Evolutionary conservation across 139 green algal species (phyloP).

Genomic region (Closterium sp.): DNA sequence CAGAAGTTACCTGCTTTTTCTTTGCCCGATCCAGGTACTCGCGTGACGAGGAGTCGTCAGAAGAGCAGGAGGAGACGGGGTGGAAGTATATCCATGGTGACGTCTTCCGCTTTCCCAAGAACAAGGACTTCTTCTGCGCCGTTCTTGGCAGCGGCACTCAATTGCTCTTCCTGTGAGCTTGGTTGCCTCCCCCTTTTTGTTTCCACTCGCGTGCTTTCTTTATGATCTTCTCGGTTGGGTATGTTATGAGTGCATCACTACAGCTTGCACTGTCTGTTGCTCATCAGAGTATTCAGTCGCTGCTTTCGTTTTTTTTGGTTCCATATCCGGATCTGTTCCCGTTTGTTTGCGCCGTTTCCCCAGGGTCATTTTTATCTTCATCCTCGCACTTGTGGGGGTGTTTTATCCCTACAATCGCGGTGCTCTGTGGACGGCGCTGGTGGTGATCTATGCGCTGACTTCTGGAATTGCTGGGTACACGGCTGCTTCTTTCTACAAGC

Average conservation of each 20-base stretch:
- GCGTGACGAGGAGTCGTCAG: slow-evolving; percentile 55
- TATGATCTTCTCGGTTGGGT: too few species aligned
- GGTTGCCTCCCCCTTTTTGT: background rate
- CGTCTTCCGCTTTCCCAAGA: slow-evolving; percentile 64
- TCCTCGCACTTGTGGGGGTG: slow-evolving; percentile 60
- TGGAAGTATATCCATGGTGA: slow-evolving; percentile 70
- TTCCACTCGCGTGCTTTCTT: background rate
- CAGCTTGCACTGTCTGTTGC: background rate
- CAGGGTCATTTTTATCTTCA: slow-evolving; percentile 60
- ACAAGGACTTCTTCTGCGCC: slow-evolving; percentile 53
- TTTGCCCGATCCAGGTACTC: slow-evolving; percentile 48
- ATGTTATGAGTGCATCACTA: background rate
- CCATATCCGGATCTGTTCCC: background rate
- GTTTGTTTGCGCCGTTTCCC: background rate
- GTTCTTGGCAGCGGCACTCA: slow-evolving; percentile 63
- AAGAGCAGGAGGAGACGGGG: slow-evolving; percentile 62
- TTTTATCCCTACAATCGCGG: slow-evolving; percentile 69
- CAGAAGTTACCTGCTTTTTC: background rate
- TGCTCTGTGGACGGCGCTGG: slow-evolving; percentile 56
- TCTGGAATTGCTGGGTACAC: slow-evolving; percentile 79
- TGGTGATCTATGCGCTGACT: slow-evolving; percentile 64
- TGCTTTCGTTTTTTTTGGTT: too few species aligned
- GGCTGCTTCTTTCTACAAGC: slow-evolving; percentile 78
- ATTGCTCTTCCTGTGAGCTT: slow-evolving; percentile 52
- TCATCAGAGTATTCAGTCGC: background rate